Evolutionary conservation across 768 basidiomycete species (phyloP).

Genomic region (Pleurotus djamor): DNA sequence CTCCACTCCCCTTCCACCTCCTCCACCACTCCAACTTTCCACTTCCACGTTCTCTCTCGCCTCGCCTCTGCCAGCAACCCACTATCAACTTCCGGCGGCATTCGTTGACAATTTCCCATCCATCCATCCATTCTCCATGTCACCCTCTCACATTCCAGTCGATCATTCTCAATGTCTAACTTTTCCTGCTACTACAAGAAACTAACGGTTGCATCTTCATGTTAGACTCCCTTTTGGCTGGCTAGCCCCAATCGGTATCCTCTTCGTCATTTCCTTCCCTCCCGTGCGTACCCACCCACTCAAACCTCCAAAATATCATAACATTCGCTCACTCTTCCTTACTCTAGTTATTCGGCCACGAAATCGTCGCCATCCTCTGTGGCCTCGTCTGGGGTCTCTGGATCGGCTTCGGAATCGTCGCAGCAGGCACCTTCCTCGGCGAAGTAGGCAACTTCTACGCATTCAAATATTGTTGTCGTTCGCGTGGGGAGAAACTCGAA

Average conservation of each 20-base stretch:
- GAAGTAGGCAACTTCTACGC: conserved; percentile 89
- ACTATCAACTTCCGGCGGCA: too few species aligned
- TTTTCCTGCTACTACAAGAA: neutral
- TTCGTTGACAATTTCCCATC: too few species aligned
- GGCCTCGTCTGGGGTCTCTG: conserved; percentile 92
- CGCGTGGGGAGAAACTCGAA: conserved; percentile 76
- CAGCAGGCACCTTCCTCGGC: conserved; percentile 79
- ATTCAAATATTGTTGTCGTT: conserved; percentile 77
- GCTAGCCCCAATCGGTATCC: conserved; percentile 75
- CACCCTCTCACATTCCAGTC: too few species aligned
- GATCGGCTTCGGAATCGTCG: conserved; percentile 83
- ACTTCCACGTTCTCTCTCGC: too few species aligned
- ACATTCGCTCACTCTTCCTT: too few species aligned
- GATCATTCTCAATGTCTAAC: conserved; percentile 15
- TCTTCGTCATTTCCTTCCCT: conserved; percentile 86
- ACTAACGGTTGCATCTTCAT: neutral
- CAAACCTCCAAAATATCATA: neutral
- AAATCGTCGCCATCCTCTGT: conserved; percentile 85
- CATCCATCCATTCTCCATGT: too few species aligned
- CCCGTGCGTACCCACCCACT: conserved; percentile 44
- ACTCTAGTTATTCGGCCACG: conserved; percentile 96
- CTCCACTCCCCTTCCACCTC: too few species aligned
- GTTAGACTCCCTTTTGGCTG: conserved; percentile 57
- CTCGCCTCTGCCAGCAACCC: too few species aligned
- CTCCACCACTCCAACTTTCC: too few species aligned